A percentile compares a stretch with the other conserved stretches of the same genome.
Evolutionary conservation across 2,329 filamentous ascomycete species (phyloP).

Genomic region (Xylariales sp.): DNA sequence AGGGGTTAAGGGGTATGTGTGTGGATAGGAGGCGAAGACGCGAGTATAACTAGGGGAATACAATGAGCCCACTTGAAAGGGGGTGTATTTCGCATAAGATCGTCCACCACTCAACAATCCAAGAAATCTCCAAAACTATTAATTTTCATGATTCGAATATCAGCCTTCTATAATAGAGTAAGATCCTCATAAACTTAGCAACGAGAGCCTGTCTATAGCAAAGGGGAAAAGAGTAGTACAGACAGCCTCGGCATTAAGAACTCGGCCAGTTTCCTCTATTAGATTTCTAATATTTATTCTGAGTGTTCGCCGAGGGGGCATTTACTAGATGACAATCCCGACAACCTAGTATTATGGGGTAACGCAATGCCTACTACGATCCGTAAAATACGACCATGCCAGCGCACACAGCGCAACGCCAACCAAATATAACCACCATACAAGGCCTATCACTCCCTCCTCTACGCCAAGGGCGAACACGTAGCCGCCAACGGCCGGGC

Average conservation of each 20-base stretch:
- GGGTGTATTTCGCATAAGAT: background rate
- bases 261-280: background rate
- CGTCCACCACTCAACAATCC: background rate
- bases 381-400: constrained; percentile 47
- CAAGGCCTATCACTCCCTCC: constrained; percentile 45
- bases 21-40: background rate
- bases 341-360: constrained; percentile 1
- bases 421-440: constrained; percentile 49
- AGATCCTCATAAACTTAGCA: no score
- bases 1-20: background rate
- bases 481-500: constrained; percentile 47
- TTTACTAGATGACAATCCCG: background rate
- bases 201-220: no score
- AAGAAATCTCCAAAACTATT: background rate
- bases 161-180: no score
- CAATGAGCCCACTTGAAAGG: background rate
- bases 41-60: background rate
- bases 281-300: background rate
- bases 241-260: background rate
- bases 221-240: no score
- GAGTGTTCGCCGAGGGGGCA: background rate
- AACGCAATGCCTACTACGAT: constrained; percentile 16
- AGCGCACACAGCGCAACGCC: constrained; percentile 45
- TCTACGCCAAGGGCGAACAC: constrained; percentile 47
- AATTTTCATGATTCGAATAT: background rate